Conservation (phyloP, 768 basidiomycete species). For the Naganishia onofrii region DNA sequence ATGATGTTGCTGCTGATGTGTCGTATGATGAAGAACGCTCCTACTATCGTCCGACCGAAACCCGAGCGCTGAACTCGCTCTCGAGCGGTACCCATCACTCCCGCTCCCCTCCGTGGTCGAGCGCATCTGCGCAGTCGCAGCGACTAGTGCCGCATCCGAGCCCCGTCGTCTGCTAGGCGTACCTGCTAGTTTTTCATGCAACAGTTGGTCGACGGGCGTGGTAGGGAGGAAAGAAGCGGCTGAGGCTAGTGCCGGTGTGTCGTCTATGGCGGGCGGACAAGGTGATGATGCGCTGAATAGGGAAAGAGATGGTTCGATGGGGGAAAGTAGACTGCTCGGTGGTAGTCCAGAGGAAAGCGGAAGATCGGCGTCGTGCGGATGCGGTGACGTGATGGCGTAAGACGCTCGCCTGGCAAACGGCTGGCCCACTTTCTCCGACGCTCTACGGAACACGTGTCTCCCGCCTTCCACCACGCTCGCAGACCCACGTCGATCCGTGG, state of each 20-base stretch:
- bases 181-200: conserved; percentile 25
- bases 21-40: not conserved
- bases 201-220: conserved; percentile 21
- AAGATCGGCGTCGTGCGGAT: not conserved
- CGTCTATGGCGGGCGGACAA: conserved; percentile 22
- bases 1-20: conserved; percentile 10
- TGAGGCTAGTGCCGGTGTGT: conserved; percentile 21
- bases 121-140: not conserved
- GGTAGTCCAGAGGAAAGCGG: not conserved
- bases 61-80: conserved; percentile 17
- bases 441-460: not conserved
- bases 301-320: conserved; percentile 1
- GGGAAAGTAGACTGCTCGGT: conserved; percentile 8
- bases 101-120: conserved; percentile 16
- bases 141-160: not conserved
- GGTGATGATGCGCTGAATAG: conserved; percentile 16
- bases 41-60: conserved; percentile 17
- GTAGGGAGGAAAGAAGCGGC: not conserved
- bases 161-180: conserved; percentile 12
- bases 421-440: conserved; percentile 19
- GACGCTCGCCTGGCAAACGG: not conserved
- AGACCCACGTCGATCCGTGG: conserved; percentile 3
- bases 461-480: conserved; percentile 19
- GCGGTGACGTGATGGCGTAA: not conserved
- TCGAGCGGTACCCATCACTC: conserved; percentile 17